Evolutionary conservation across 257 asterid genomes (phyloP), one percentile per base, ranked within the genome.

Genomic region (Mentha longifolia): DNA sequence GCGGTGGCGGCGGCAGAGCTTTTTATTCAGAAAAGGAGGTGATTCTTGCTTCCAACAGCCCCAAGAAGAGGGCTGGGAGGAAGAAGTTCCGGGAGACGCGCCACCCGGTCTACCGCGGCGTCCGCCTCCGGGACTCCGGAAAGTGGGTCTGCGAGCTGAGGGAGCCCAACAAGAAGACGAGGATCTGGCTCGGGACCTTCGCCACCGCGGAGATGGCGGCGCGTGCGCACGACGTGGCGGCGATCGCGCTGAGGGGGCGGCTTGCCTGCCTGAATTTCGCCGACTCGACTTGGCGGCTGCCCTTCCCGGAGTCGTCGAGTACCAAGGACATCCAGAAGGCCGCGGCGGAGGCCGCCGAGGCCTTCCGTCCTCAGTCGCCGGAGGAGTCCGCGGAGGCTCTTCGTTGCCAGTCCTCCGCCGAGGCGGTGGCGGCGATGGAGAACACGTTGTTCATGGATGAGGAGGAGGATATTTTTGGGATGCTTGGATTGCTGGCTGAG

Each of bases 121-220:
- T 90, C 12, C 71, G 92, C 37, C 74, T 67, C 14, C 77, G 92
- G 65, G 80, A 80, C 35, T 83, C 90, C 20, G 91, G 88, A 0
- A 86, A 85, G 61, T 86, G 96, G 96, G 96, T 86, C 0, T 84
- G 91, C 39, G 96, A 86, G 47, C 74, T 84, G 1, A 76, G 96
- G 35, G 96, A 86, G 56, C 96, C 95, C 4, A 86, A 86, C 66
- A 90, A 86, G 82, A 83, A 88, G 14, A 19, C 91, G 0, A 83
- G 97, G 61, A 90, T 90, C 19, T 88, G 97, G 97, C 84, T 90
- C 0, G 93, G 97, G 2, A 88, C 97, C 0, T 90, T 77, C 67
- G 85, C 85, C 5, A 90, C 93, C 9, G 39, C 39, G 9, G n/a
- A 85, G n/a, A 89, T 89, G 96, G 97, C 95, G 0, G 93, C 93